Percentiles rank a stretch among this genome's conserved stretches.
Evolutionary conservation across 192 early-diverging fungal genomes (phyloP).

Genomic region (Pilobolus umbonatus): DNA sequence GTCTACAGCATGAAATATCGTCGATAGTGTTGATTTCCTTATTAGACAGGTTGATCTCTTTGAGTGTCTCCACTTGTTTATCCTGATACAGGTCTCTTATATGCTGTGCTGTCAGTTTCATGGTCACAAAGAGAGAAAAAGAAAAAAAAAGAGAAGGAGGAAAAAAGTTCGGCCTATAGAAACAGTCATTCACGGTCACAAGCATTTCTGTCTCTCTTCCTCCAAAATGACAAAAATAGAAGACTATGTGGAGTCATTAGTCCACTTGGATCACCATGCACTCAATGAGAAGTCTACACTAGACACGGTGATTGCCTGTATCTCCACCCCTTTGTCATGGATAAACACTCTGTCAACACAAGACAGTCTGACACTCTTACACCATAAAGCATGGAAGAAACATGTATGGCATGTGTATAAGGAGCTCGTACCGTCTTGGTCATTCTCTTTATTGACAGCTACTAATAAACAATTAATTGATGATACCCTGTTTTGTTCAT

Average conservation of each 20-base stretch:
- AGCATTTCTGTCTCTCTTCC: too few relatives aligned
- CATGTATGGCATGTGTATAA: slow-evolving; percentile 12
- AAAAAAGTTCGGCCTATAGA: too few relatives aligned
- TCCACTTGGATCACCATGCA: background rate
- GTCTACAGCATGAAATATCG: slow-evolving; percentile 59
- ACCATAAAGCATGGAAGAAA: slow-evolving; percentile 5
- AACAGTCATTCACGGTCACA: too few relatives aligned
- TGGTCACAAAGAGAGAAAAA: background rate
- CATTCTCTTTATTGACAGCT: background rate
- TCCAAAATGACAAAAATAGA: background rate
- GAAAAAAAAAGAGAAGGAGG: background rate
- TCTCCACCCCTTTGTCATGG: slow-evolving; percentile 7
- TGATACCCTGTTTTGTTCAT: background rate
- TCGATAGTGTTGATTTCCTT: slow-evolving; percentile 62
- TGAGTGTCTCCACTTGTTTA: slow-evolving; percentile 44
- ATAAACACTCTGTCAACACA: background rate
- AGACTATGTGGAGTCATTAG: background rate
- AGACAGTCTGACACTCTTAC: background rate
- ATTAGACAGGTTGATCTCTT: slow-evolving; percentile 46
- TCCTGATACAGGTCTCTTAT: slow-evolving; percentile 32
- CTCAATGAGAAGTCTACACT: background rate
- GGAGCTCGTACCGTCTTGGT: slow-evolving; percentile 6
- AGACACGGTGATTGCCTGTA: background rate
- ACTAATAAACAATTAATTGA: background rate
- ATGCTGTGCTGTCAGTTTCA: slow-evolving; percentile 49